These are phyloP conservation scores for Vinca minor DNA, from an alignment of 257 asterid genomes.

Conservation along the genomic window DNA sequence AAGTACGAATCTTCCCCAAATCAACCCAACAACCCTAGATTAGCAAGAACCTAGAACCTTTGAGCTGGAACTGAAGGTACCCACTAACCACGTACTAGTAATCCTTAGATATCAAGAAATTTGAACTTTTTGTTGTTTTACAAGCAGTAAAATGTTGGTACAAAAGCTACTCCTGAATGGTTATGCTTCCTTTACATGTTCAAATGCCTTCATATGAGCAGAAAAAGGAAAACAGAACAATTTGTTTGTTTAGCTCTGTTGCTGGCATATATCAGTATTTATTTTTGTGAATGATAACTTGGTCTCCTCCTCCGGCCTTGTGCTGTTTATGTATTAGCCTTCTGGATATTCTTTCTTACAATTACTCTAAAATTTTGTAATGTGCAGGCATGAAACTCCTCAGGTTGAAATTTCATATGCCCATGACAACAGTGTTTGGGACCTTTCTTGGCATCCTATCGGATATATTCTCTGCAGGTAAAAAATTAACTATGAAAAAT, in stretches of 20 bases:
- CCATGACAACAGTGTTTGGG: slow-evolving; percentile 96
- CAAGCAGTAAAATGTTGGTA: neutral
- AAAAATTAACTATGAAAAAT: neutral
- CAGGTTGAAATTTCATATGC: slow-evolving; percentile 89
- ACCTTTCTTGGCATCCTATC: slow-evolving; percentile 98
- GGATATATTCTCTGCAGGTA: slow-evolving; percentile 98
- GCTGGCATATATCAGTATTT: neutral
- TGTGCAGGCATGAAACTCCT: slow-evolving; percentile 85
- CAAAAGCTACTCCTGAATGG: neutral
- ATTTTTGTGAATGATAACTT: neutral
- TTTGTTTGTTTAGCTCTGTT: neutral
- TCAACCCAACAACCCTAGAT: no score
- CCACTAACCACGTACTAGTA: no score
- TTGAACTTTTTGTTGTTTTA: neutral
- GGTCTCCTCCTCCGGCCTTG: neutral
- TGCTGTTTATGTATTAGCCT: neutral
- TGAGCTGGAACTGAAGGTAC: no score
- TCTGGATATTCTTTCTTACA: slow-evolving; percentile 9
- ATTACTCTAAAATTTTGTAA: slow-evolving; percentile 12
- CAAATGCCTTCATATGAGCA: neutral
- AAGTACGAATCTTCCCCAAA: no score
- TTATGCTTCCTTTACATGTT: neutral
- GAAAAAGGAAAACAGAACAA: neutral
- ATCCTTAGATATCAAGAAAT: no score
- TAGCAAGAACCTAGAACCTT: no score